A percentile compares a stretch with the other conserved stretches of the same genome.
These are phyloP conservation scores for Leishmania tropica DNA, from an alignment of 208 protist species.

Conservation along the genomic window DNA sequence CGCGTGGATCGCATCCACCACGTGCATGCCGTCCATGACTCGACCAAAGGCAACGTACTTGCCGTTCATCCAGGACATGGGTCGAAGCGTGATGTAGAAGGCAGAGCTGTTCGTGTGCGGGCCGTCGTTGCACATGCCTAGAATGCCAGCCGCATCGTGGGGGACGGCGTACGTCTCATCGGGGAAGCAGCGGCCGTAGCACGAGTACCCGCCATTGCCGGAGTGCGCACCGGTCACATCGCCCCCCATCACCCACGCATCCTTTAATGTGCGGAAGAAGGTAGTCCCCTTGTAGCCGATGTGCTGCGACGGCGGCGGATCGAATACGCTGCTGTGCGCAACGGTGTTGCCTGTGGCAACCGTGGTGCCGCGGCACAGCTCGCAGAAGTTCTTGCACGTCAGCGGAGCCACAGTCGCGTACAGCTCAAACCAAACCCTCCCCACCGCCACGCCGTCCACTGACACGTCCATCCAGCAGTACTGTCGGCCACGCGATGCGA, in stretches of 20 bases:
- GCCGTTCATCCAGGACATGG: constrained; percentile 90
- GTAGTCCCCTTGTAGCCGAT: constrained; percentile 88
- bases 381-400: constrained; percentile 94
- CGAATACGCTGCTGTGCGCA: not conserved
- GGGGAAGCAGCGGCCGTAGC: constrained; percentile 91
- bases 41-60: constrained; percentile 96
- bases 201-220: constrained; percentile 92
- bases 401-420: constrained; percentile 81
- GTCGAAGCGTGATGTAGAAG: constrained; percentile 89
- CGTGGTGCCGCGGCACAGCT: constrained; percentile 78
- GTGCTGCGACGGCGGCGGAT: constrained; percentile 2
- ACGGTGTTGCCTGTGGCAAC: constrained; percentile 22
- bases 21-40: constrained; percentile 92
- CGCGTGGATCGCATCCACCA: constrained; percentile 82
- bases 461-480: constrained; percentile 87
- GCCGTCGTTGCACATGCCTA: constrained; percentile 93
- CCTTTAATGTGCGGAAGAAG: constrained; percentile 94
- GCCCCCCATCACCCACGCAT: constrained; percentile 95
- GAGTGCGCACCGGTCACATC: constrained; percentile 83
- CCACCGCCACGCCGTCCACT: constrained; percentile 33
- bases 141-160: constrained; percentile 78
- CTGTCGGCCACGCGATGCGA: constrained; percentile 59
- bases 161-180: constrained; percentile 94
- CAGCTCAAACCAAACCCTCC: constrained; percentile 89
- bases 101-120: constrained; percentile 84